Evolutionary conservation across 768 basidiomycete species (phyloP).

Genomic region (Royoungia palumana): DNA sequence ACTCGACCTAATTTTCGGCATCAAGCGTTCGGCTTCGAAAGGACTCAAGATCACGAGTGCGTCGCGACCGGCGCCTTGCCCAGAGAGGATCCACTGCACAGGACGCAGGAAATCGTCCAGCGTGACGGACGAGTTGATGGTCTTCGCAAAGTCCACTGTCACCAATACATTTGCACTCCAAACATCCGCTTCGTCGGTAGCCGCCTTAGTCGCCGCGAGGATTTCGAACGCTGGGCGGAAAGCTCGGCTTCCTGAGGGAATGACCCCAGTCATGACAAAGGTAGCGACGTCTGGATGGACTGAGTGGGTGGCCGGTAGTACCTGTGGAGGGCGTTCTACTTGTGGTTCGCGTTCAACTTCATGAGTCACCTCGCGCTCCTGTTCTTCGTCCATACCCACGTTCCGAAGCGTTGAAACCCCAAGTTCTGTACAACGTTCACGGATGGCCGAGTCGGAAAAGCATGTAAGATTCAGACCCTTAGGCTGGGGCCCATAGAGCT

Average conservation of each 20-base stretch:
- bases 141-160: constrained; percentile 17
- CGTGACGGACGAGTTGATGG: constrained; percentile 1
- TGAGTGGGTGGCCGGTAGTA: constrained; percentile 20
- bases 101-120: constrained; percentile 25
- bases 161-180: constrained; percentile 19
- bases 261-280: constrained; percentile 30
- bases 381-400: constrained; percentile 42
- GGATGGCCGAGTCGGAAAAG: constrained; percentile 6
- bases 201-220: constrained; percentile 6
- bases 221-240: constrained; percentile 21
- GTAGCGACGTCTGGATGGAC: constrained; percentile 17
- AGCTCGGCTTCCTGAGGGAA: constrained; percentile 12
- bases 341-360: constrained; percentile 44
- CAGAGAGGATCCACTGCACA: constrained; percentile 28
- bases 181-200: constrained; percentile 15
- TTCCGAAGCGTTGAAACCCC: constrained; percentile 15
- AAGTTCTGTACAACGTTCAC: constrained; percentile 13
- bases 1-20: constrained; percentile 35
- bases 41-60: constrained; percentile 41
- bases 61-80: background rate
- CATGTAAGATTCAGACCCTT: background rate
- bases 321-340: constrained; percentile 34
- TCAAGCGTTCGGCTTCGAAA: constrained; percentile 36
- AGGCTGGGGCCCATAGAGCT: constrained; percentile 29
- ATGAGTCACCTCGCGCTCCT: constrained; percentile 46